A percentile compares a stretch with the other conserved stretches of the same genome.
Conservation (phyloP, 2,329 filamentous ascomycete genomes). For the Cadophora sp. region DNA sequence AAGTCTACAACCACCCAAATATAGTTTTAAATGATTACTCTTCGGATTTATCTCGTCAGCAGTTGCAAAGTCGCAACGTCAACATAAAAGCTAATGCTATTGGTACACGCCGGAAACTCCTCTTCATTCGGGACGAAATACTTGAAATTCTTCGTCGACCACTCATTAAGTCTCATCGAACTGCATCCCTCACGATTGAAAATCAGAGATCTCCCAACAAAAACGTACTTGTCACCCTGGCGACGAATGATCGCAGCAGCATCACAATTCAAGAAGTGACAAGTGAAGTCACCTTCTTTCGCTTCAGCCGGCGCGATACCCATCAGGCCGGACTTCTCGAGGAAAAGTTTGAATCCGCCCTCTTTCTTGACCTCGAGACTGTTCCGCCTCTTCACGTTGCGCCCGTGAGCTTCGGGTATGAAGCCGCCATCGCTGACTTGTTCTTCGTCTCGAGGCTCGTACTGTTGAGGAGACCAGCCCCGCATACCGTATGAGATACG, state of each 20-base stretch:
- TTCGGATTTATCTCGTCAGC: background rate
- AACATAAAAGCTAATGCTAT: slow-evolving; percentile 1
- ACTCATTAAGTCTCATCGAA: background rate
- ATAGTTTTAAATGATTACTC: no score
- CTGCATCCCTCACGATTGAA: background rate
- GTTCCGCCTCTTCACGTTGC: background rate
- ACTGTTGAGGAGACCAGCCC: background rate
- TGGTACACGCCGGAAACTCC: background rate
- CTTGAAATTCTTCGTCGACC: slow-evolving; percentile 4
- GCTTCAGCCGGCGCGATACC: background rate
- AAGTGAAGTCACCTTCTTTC: background rate
- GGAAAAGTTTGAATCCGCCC: background rate
- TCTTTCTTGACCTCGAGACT: background rate
- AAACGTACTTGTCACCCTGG: background rate
- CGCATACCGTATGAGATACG: background rate
- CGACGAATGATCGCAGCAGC: background rate
- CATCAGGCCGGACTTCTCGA: background rate
- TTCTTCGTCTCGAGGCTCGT: background rate
- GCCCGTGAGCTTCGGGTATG: background rate
- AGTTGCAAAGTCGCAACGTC: background rate
- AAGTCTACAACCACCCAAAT: no score
- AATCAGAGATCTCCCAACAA: background rate
- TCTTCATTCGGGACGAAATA: slow-evolving; percentile 2
- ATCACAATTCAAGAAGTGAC: slow-evolving; percentile 9
- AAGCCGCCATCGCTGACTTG: background rate